These are phyloP conservation scores for Annona cherimola DNA, from an alignment of 164 flowering plant genomes.

Conservation along the genomic window DNA sequence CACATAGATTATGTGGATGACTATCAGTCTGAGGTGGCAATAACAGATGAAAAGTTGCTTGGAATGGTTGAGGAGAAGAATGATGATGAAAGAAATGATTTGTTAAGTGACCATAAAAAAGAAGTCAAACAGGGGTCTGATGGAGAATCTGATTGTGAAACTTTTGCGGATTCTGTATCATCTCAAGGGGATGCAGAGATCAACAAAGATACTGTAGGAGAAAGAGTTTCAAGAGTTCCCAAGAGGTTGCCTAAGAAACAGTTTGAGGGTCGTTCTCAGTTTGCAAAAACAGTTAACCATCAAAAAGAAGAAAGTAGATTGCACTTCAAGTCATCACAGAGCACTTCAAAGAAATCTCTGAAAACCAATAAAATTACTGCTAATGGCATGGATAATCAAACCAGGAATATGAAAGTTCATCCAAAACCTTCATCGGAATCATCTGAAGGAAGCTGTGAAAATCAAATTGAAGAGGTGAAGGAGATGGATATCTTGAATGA, in stretches of 20 bases:
- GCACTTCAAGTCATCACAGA: conserved; percentile 18
- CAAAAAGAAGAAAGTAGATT: conserved; percentile 22
- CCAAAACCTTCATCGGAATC: conserved; percentile 53
- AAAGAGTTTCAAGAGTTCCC: conserved; percentile 26
- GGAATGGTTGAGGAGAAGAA: conserved; percentile 33
- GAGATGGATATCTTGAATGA: conserved; percentile 48
- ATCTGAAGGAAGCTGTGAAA: conserved; percentile 58
- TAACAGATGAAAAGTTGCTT: conserved; percentile 16
- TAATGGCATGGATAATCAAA: conserved; percentile 22
- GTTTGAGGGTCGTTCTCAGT: conserved; percentile 16
- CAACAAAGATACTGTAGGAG: conserved; percentile 47
- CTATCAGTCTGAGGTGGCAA: conserved; percentile 44
- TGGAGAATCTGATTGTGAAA: conserved; percentile 66
- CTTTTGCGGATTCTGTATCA: conserved; percentile 51
- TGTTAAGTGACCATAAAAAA: conserved; percentile 41
- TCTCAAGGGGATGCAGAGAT: conserved; percentile 56
- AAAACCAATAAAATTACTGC: conserved; percentile 24
- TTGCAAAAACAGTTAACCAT: conserved; percentile 27
- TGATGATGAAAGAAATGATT: conserved; percentile 30
- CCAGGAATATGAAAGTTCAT: conserved; percentile 28
- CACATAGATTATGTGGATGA: conserved; percentile 53
- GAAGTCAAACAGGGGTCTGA: conserved; percentile 36
- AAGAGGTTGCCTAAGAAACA: conserved; percentile 24
- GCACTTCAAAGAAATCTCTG: conserved; percentile 32
- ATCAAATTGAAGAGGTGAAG: conserved; percentile 41